A percentile compares a stretch with the other conserved stretches of the same genome.
Conservation (phyloP, 148 eudicot species). For the Pharnaceum exiguum region DNA sequence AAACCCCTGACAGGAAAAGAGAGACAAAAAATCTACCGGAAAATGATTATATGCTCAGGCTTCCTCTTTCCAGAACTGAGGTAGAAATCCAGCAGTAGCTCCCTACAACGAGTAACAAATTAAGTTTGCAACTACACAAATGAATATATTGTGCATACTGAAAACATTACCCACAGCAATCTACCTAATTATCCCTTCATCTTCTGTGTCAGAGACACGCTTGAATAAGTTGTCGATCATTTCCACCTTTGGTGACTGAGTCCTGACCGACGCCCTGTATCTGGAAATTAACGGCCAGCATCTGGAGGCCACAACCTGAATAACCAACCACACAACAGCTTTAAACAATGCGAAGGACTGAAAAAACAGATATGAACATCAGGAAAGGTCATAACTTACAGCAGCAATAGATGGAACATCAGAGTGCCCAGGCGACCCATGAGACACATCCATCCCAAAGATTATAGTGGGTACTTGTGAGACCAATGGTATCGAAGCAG, state of each 20-base stretch:
- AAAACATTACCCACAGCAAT: background rate
- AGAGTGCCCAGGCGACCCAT: constrained; percentile 71
- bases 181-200: constrained; percentile 69
- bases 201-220: constrained; percentile 54
- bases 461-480: constrained; percentile 68
- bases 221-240: constrained; percentile 69
- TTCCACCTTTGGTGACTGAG: constrained; percentile 69
- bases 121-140: background rate
- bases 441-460: constrained; percentile 77
- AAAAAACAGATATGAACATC: background rate
- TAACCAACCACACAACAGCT: background rate
- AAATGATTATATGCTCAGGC: constrained; percentile 77
- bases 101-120: constrained; percentile 38
- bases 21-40: constrained; percentile 39
- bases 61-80: constrained; percentile 56
- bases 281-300: constrained; percentile 73
- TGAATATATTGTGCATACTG: no score
- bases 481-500: constrained; percentile 58
- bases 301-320: constrained; percentile 84
- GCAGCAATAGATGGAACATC: constrained; percentile 88
- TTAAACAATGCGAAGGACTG: background rate
- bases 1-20: background rate
- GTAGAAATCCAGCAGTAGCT: constrained; percentile 61
- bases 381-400: constrained; percentile 20
- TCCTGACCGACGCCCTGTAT: constrained; percentile 61